Evolutionary conservation across 2,329 filamentous ascomycete genomes (phyloP).

Genomic region (Alternaria sp.): DNA sequence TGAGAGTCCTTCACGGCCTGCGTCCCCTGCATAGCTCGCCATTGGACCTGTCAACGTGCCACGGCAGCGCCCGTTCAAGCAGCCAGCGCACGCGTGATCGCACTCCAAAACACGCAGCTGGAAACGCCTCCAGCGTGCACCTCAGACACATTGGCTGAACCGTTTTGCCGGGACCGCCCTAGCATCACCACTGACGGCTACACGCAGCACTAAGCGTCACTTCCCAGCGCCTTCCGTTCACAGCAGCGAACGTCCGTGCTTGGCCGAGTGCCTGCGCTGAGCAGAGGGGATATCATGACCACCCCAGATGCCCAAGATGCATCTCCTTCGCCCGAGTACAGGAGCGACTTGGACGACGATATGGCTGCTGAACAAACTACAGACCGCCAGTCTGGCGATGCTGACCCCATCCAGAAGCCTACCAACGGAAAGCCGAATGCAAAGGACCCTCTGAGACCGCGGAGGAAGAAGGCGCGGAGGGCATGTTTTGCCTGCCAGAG

Average conservation of each 20-base stretch:
- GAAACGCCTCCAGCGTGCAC: slow-evolving; percentile 48
- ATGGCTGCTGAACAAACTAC: slow-evolving; percentile 57
- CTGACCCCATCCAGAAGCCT: slow-evolving; percentile 45
- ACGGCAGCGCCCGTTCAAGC: slow-evolving; percentile 49
- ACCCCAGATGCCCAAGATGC: slow-evolving; percentile 59
- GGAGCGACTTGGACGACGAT: slow-evolving; percentile 51
- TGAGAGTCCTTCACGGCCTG: slow-evolving; percentile 34
- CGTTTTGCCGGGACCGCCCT: slow-evolving; percentile 45
- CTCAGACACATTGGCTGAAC: slow-evolving; percentile 50
- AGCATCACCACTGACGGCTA: slow-evolving; percentile 51
- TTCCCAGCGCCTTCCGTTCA: slow-evolving; percentile 46
- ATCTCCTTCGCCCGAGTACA: slow-evolving; percentile 59
- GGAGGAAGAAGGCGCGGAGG: slow-evolving; percentile 93
- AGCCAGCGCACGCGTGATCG: slow-evolving; percentile 54
- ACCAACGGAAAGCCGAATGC: slow-evolving; percentile 60
- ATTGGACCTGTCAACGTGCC: slow-evolving; percentile 44
- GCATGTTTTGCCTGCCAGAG: slow-evolving; percentile 97
- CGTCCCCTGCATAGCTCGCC: slow-evolving; percentile 31
- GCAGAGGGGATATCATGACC: slow-evolving; percentile 57
- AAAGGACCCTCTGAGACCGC: slow-evolving; percentile 88
- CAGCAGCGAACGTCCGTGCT: slow-evolving; percentile 45
- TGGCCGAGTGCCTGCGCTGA: slow-evolving; percentile 35
- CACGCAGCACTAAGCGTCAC: slow-evolving; percentile 53
- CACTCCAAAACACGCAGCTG: slow-evolving; percentile 53
- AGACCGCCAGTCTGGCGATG: slow-evolving; percentile 51